These are phyloP conservation scores for Debaryomycetaceae sp. DNA, from an alignment of 1,139 yeast species.

Conservation along the genomic window DNA sequence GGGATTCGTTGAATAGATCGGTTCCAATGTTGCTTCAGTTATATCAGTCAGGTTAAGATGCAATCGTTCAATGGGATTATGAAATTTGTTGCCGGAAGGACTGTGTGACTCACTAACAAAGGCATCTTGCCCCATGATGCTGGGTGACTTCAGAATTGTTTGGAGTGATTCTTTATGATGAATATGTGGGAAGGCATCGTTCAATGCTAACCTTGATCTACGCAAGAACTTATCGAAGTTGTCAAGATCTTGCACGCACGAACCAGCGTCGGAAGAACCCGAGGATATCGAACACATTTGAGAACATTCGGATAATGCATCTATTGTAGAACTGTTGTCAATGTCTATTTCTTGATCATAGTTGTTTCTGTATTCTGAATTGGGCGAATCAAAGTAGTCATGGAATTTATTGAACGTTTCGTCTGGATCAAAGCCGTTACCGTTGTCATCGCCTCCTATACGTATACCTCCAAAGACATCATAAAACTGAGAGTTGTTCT, in stretches of 20 bases:
- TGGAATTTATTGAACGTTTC: not conserved
- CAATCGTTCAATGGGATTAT: constrained; percentile 37
- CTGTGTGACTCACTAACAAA: not conserved
- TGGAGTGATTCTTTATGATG: constrained; percentile 25
- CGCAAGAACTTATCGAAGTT: constrained; percentile 35
- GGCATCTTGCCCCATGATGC: not conserved
- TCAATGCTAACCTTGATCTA: constrained; percentile 30
- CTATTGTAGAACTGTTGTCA: not conserved
- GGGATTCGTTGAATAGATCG: constrained; percentile 14
- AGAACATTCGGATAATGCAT: not conserved
- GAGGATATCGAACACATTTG: not conserved
- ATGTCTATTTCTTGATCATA: not conserved
- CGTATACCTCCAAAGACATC: not conserved
- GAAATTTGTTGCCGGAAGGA: constrained; percentile 20
- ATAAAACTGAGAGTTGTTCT: not conserved
- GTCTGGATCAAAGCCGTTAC: not conserved
- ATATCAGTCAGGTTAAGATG: constrained; percentile 17
- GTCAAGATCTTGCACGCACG: constrained; percentile 14
- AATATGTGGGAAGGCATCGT: constrained; percentile 30
- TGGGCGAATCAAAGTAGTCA: not conserved
- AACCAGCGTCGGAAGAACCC: not conserved
- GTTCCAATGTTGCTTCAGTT: constrained; percentile 28
- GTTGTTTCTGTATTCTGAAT: not conserved
- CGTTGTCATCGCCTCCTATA: not conserved
- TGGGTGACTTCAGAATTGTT: constrained; percentile 9